Conservation (phyloP, 148 eudicot genomes). For the Dysphania ambrosioides region DNA sequence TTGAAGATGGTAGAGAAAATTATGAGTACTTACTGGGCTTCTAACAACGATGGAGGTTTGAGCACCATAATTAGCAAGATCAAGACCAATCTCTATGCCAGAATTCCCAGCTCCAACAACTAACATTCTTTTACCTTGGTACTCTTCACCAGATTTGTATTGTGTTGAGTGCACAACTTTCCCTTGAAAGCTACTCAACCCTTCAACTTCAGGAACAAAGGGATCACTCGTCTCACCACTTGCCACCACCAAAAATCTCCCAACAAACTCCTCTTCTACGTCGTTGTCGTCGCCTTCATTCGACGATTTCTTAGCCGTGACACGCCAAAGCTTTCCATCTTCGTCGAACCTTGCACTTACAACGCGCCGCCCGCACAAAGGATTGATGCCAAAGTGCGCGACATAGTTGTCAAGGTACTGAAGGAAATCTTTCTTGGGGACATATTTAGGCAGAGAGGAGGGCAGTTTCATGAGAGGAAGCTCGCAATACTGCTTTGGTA, state of each 20-base stretch:
- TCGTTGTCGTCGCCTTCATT: not conserved
- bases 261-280: conserved; percentile 44
- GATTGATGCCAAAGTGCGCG: conserved; percentile 46
- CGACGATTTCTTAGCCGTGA: conserved; percentile 17
- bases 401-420: conserved; percentile 61
- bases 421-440: conserved; percentile 38
- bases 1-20: too few relatives aligned
- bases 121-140: conserved; percentile 43
- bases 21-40: conserved; percentile 45
- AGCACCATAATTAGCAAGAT: conserved; percentile 55
- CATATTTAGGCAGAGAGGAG: conserved; percentile 35
- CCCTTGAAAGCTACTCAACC: conserved; percentile 50
- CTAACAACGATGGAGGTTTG: conserved; percentile 59
- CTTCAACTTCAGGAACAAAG: conserved; percentile 51
- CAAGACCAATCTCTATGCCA: conserved; percentile 78
- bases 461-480: conserved; percentile 58
- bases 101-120: conserved; percentile 90
- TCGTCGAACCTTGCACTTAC: conserved; percentile 44
- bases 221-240: conserved; percentile 64
- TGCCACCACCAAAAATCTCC: conserved; percentile 73
- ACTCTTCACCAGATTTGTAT: conserved; percentile 55
- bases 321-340: conserved; percentile 38
- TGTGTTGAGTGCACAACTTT: conserved; percentile 59
- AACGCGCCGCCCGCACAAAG: conserved; percentile 43
- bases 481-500: conserved; percentile 49